phyloP scores from a whole-genome alignment of 331 rosid species.

The Telfairia occidentalis region DNA sequence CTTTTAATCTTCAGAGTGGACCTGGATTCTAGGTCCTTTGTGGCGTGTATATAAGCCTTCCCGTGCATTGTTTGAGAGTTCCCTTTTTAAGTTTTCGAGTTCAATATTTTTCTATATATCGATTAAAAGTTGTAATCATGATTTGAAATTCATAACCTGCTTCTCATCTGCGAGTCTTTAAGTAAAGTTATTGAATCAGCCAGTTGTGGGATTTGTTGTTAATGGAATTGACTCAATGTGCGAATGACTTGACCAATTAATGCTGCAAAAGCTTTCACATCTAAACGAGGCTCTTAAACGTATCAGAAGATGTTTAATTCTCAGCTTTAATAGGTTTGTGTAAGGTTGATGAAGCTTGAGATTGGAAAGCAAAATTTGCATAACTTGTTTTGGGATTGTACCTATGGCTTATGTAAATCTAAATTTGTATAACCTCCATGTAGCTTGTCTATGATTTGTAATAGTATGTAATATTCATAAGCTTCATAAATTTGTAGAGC shows the following conservation, averaged over 20 bases:
- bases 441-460: too few species aligned
- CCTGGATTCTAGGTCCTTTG: background rate
- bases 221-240: background rate
- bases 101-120: background rate
- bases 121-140: background rate
- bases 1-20: background rate
- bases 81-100: background rate
- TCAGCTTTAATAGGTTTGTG: too few species aligned
- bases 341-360: background rate
- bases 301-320: background rate
- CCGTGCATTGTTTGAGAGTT: background rate
- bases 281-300: background rate
- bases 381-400: background rate
- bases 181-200: background rate
- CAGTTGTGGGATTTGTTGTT: background rate
- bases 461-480: background rate
- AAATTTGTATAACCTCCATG: background rate
- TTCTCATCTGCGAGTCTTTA: background rate
- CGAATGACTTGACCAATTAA: background rate
- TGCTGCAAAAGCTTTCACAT: too few species aligned
- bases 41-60: background rate
- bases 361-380: background rate
- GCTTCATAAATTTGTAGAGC: background rate
- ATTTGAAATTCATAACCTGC: background rate
- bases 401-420: background rate